Conservation (phyloP, 2,329 filamentous ascomycete genomes). For the Penicillium sp. region DNA sequence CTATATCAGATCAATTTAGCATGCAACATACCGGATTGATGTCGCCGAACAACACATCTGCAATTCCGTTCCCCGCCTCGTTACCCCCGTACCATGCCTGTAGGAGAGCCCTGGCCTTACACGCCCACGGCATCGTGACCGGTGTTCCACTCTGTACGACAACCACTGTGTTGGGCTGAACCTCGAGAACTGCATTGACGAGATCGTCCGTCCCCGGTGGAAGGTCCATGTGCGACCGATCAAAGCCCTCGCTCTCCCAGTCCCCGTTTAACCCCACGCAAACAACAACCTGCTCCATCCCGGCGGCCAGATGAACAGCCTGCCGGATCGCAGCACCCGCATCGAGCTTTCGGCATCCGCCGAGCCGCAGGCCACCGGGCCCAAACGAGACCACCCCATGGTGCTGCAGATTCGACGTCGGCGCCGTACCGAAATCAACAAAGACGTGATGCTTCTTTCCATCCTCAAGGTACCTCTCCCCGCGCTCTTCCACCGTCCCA, state of each 20-base stretch:
- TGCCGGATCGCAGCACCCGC: constrained; percentile 63
- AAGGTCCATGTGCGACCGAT: constrained; percentile 62
- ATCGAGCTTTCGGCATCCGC: constrained; percentile 62
- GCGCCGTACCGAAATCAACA: constrained; percentile 65
- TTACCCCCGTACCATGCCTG: constrained; percentile 88
- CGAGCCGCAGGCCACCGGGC: constrained; percentile 66
- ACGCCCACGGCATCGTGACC: constrained; percentile 55
- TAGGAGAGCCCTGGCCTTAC: constrained; percentile 61
- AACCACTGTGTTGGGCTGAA: constrained; percentile 72
- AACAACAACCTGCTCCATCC: constrained; percentile 76
- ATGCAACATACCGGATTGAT: constrained; percentile 60
- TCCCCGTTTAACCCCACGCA: constrained; percentile 79
- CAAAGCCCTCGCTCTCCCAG: constrained; percentile 78
- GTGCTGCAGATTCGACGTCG: constrained; percentile 61
- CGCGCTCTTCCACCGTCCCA: constrained; percentile 69
- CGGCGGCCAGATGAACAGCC: constrained; percentile 70
- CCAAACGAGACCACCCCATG: constrained; percentile 57
- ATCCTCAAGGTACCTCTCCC: constrained; percentile 61
- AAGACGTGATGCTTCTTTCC: constrained; percentile 64
- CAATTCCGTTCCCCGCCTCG: constrained; percentile 80
- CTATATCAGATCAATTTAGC: no score
- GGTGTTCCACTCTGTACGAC: constrained; percentile 81
- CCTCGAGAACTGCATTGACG: constrained; percentile 67
- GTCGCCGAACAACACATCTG: constrained; percentile 76
- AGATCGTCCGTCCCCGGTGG: constrained; percentile 61